phyloP scores from a whole-genome alignment of 1,284 basidiomycete species.

The Moesziomyces sp. region DNA sequence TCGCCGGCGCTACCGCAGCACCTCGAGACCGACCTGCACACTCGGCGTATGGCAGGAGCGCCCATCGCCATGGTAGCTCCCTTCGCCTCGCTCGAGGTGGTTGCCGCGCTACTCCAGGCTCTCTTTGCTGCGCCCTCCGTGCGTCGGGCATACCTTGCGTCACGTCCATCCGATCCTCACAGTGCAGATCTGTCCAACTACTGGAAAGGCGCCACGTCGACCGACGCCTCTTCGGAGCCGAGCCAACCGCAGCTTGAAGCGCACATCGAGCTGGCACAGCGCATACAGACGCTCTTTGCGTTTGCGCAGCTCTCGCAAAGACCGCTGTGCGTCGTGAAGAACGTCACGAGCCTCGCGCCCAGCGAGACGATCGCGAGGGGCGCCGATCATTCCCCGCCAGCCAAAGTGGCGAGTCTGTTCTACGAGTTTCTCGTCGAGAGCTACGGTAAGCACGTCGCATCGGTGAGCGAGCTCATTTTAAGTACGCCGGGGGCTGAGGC shows the following conservation, averaged over 20 bases:
- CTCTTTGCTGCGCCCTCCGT: conserved; percentile 31
- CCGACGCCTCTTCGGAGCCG: conserved; percentile 6
- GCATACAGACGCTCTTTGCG: conserved; percentile 45
- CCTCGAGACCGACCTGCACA: conserved; percentile 26
- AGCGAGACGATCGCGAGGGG: conserved; percentile 30
- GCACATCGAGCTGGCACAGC: conserved; percentile 27
- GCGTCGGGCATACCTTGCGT: conserved; percentile 27
- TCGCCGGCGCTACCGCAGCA: conserved; percentile 38
- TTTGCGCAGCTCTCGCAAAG: conserved; percentile 35
- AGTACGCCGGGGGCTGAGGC: conserved; percentile 8
- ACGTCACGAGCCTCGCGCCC: conserved; percentile 31
- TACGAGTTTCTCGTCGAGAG: conserved; percentile 35
- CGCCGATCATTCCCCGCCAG: conserved; percentile 23
- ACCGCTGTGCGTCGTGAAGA: conserved; percentile 31
- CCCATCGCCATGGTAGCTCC: conserved; percentile 44
- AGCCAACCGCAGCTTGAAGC: conserved; percentile 11
- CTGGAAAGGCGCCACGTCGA: conserved; percentile 38
- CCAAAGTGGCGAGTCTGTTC: conserved; percentile 24
- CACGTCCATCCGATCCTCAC: conserved; percentile 21
- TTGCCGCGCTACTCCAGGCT: conserved; percentile 35
- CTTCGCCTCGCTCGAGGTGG: conserved; percentile 38
- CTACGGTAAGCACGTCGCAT: conserved; percentile 20
- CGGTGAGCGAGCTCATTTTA: conserved; percentile 17
- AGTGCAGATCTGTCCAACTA: conserved; percentile 34
- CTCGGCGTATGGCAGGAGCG: conserved; percentile 17